phyloP scores from a whole-genome alignment of 148 eudicot species.

The Nepenthes mirabilis region DNA sequence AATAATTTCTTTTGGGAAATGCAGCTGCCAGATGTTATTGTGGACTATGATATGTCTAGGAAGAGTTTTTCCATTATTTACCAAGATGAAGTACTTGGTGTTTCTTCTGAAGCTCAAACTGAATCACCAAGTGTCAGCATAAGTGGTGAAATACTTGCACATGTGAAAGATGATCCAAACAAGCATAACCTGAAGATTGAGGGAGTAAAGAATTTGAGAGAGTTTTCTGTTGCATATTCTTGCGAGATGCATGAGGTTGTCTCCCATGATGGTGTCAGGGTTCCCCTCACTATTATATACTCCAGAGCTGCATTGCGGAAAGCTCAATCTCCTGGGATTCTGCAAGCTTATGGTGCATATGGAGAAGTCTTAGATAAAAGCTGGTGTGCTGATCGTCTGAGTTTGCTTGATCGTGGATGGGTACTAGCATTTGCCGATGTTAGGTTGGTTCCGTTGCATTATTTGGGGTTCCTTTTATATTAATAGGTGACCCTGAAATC shows the following conservation, averaged over 20 bases:
- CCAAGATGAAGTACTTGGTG: slow-evolving; percentile 64
- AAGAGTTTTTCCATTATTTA: slow-evolving; percentile 44
- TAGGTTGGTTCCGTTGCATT: slow-evolving; percentile 36
- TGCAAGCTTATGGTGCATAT: slow-evolving; percentile 92
- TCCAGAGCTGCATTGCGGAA: slow-evolving; percentile 25
- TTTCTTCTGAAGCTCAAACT: slow-evolving; percentile 12
- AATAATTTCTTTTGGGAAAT: slow-evolving; percentile 7
- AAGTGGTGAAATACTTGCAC: slow-evolving; percentile 10
- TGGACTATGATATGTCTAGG: slow-evolving; percentile 73
- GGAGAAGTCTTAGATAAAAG: slow-evolving; percentile 81
- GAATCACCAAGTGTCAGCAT: slow-evolving; percentile 7
- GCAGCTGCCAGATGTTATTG: slow-evolving; percentile 87
- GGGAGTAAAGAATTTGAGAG: slow-evolving; percentile 26
- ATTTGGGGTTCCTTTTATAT: background rate
- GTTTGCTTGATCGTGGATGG: slow-evolving; percentile 98
- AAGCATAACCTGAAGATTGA: slow-evolving; percentile 11
- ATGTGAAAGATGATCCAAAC: slow-evolving; percentile 9
- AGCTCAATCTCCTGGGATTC: slow-evolving; percentile 66
- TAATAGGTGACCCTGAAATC: background rate
- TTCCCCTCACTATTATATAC: slow-evolving; percentile 73
- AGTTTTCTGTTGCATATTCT: slow-evolving; percentile 38
- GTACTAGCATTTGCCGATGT: slow-evolving; percentile 95
- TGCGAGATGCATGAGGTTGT: slow-evolving; percentile 62
- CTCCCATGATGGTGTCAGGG: slow-evolving; percentile 56
- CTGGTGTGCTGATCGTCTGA: slow-evolving; percentile 79